A percentile compares a stretch with the other conserved stretches of the same genome.
Conservation (phyloP, 257 asterid genomes). For the Misopates orontium region DNA sequence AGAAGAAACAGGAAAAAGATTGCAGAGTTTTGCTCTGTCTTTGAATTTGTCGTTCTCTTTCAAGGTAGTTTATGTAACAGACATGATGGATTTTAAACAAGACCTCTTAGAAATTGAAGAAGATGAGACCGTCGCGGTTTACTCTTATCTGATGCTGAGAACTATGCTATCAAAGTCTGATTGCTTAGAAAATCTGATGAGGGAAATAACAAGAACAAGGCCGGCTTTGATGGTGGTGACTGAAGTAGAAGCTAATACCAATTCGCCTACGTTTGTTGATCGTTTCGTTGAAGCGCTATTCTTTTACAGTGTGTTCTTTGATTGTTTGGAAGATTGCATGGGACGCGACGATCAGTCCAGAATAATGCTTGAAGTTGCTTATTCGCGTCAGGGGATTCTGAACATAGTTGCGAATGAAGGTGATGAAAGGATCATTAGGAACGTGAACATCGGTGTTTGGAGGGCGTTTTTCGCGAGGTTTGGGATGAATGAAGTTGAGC, state of each 20-base stretch:
- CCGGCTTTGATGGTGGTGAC: conserved; percentile 55
- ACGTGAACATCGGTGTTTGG: conserved; percentile 67
- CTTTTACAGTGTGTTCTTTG: conserved; percentile 52
- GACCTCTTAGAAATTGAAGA: conserved; percentile 30
- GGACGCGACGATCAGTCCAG: conserved; percentile 37
- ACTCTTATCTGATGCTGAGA: conserved; percentile 43
- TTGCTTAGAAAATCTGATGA: conserved; percentile 44
- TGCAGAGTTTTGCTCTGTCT: conserved; percentile 50
- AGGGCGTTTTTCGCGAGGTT: conserved; percentile 52
- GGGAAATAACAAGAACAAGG: conserved; percentile 35
- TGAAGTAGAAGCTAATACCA: conserved; percentile 73
- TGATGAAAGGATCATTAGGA: conserved; percentile 47
- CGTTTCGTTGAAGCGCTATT: conserved; percentile 59
- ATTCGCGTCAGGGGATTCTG: conserved; percentile 53
- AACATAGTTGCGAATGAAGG: conserved; percentile 58
- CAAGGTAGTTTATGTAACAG: conserved; percentile 36
- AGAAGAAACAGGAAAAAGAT: conserved; percentile 48
- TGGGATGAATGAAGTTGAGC: conserved; percentile 49
- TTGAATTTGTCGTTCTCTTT: conserved; percentile 48
- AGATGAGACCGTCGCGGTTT: conserved; percentile 52
- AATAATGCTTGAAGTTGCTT: conserved; percentile 41
- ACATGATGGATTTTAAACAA: conserved; percentile 44
- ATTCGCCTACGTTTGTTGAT: conserved; percentile 57
- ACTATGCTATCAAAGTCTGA: conserved; percentile 53
- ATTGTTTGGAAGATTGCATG: conserved; percentile 66